A percentile compares a stretch with the other conserved stretches of the same genome.
Conservation (phyloP, 2,329 filamentous ascomycete species). For the Pseudocercospora musae region DNA sequence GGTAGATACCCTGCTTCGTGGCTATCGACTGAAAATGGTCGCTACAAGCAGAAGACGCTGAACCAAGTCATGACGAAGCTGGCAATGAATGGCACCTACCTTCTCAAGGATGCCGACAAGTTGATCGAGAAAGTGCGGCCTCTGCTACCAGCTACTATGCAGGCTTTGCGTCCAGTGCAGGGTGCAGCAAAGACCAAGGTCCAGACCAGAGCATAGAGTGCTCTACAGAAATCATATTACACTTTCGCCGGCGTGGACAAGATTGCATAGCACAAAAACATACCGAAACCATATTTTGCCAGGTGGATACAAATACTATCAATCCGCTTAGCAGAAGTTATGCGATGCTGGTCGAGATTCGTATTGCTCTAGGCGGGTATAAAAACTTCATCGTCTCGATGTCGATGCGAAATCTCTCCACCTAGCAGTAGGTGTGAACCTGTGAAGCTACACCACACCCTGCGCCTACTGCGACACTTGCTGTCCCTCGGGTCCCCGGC, state of each 20-base stretch:
- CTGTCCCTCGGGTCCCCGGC: background rate
- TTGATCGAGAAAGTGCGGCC: constrained; percentile 34
- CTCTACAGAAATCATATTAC: background rate
- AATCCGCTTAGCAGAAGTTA: background rate
- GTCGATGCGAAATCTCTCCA: background rate
- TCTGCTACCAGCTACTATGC: constrained; percentile 13
- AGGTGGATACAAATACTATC: background rate
- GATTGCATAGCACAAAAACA: background rate
- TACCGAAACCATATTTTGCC: too few species aligned
- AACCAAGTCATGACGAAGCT: constrained; percentile 24
- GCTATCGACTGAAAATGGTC: background rate
- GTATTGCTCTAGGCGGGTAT: background rate
- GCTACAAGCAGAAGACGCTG: constrained; percentile 18
- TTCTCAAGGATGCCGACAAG: constrained; percentile 28
- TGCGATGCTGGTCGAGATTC: background rate
- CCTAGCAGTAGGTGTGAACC: too few species aligned
- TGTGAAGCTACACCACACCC: too few species aligned
- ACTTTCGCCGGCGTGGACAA: background rate
- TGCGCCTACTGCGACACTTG: background rate
- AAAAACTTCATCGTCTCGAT: background rate
- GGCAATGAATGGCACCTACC: constrained; percentile 27
- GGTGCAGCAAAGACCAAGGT: background rate
- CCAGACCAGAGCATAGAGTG: background rate
- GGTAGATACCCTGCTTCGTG: constrained; percentile 16
- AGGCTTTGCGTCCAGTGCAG: background rate